Percentiles rank a stretch among this genome's conserved stretches.
Conservation (phyloP, 352 stramenopile species). For the Halophytophthora polymorphica region DNA sequence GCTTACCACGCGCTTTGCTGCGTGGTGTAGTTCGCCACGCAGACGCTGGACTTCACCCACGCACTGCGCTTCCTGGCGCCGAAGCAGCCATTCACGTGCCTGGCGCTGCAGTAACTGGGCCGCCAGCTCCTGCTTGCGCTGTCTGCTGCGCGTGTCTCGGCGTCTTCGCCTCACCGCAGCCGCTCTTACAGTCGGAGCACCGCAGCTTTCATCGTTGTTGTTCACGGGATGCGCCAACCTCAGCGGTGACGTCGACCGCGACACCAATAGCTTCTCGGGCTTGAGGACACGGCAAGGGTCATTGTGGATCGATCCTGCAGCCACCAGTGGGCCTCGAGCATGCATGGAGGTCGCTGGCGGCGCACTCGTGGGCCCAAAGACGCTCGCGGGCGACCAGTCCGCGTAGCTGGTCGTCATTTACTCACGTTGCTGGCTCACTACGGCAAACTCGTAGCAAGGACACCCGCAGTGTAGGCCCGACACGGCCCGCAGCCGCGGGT, state of each 20-base stretch:
- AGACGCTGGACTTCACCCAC: slow-evolving; percentile 11
- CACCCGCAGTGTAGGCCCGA: not conserved
- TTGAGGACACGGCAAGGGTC: slow-evolving; percentile 1
- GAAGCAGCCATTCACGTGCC: slow-evolving; percentile 26
- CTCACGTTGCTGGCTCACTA: not conserved
- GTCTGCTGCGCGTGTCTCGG: not conserved
- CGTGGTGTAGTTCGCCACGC: slow-evolving; percentile 8
- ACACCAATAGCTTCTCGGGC: slow-evolving; percentile 7
- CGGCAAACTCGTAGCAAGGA: not conserved
- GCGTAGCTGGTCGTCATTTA: slow-evolving; percentile 12
- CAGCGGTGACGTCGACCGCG: not conserved
- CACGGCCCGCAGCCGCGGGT: too few relatives aligned
- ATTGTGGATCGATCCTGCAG: not conserved
- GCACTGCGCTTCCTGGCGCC: slow-evolving; percentile 10
- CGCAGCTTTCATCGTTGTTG: slow-evolving; percentile 14
- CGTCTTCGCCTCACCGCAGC: not conserved
- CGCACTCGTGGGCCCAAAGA: slow-evolving; percentile 28
- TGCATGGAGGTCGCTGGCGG: not conserved
- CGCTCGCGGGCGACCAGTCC: slow-evolving; percentile 44
- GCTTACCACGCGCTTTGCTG: slow-evolving; percentile 13
- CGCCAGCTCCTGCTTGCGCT: slow-evolving; percentile 11
- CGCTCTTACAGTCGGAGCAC: not conserved
- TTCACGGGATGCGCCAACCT: not conserved
- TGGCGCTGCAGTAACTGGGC: slow-evolving; percentile 17
- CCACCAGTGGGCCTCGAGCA: not conserved